Conservation (phyloP, 176 grass and related monocot species). For the Oryza longistaminata region DNA sequence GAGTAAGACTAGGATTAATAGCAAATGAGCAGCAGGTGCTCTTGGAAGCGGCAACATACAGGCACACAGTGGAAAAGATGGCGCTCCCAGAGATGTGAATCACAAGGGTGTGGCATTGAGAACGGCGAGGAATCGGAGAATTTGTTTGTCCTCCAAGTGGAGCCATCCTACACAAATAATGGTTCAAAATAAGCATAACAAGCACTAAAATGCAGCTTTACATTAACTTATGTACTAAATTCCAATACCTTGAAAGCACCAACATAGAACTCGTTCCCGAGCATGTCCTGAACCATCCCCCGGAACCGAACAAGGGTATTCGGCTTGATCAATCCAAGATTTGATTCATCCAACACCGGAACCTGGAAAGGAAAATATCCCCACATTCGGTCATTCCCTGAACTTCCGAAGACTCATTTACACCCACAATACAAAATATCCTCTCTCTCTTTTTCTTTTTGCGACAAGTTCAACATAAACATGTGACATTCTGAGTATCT, state of each 20-base stretch:
- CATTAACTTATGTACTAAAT: background rate
- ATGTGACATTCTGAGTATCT: background rate
- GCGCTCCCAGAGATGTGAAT: constrained; percentile 88
- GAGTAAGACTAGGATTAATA: background rate
- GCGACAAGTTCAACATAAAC: background rate
- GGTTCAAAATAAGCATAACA: background rate
- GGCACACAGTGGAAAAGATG: constrained; percentile 83
- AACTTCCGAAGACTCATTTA: background rate
- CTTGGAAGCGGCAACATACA: constrained; percentile 44
- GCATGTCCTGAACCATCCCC: constrained; percentile 98
- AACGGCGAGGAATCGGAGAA: constrained; percentile 67
- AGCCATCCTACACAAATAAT: constrained; percentile 59
- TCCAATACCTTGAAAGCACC: constrained; percentile 78
- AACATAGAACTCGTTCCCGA: constrained; percentile 83
- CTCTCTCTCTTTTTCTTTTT: background rate
- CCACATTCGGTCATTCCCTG: background rate
- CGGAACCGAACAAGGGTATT: constrained; percentile 82
- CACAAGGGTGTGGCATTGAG: constrained; percentile 54
- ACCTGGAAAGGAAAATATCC: constrained; percentile 42
- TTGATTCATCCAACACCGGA: constrained; percentile 69
- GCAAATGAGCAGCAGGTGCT: background rate
- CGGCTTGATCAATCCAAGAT: constrained; percentile 67
- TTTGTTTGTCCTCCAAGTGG: constrained; percentile 92
- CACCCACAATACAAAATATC: background rate
- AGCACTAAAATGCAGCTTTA: background rate